Conservation (phyloP, 805 yeast genomes). For the Torulaspora microellipsoides region DNA sequence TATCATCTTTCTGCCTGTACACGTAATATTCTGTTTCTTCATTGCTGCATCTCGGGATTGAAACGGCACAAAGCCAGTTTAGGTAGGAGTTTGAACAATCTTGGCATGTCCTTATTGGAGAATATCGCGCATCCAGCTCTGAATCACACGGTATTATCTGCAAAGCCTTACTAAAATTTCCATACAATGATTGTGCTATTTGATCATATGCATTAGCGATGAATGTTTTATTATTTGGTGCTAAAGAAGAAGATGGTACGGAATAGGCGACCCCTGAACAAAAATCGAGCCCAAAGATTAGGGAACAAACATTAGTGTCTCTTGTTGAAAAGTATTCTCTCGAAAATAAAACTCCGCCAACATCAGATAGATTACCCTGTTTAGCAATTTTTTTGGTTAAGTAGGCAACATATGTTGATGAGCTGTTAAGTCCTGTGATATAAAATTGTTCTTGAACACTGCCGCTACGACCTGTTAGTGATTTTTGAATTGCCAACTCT, state of each 20-base stretch:
- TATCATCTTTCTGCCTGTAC: conserved; percentile 43
- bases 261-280: conserved; percentile 83
- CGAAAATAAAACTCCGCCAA: conserved; percentile 63
- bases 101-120: conserved; percentile 68
- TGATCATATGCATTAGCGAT: conserved; percentile 55
- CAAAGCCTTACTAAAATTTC: conserved; percentile 69
- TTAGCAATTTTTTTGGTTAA: conserved; percentile 45
- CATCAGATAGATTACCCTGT: conserved; percentile 27
- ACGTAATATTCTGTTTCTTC: conserved; percentile 41
- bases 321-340: conserved; percentile 55
- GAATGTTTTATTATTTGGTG: conserved; percentile 32
- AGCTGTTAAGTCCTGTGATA: conserved; percentile 53
- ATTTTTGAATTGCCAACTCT: conserved; percentile 21
- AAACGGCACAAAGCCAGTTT: conserved; percentile 84
- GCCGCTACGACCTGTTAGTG: conserved; percentile 44
- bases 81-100: conserved; percentile 70
- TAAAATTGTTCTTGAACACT: conserved; percentile 57
- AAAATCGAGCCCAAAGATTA: conserved; percentile 69
- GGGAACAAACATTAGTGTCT: conserved; percentile 55
- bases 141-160: conserved; percentile 74
- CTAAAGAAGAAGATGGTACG: conserved; percentile 55
- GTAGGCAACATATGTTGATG: conserved; percentile 61
- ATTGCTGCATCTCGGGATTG: conserved; percentile 82
- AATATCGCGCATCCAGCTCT: conserved; percentile 58
- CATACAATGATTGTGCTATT: conserved; percentile 50